Evolutionary conservation across 2,329 filamentous ascomycete species (phyloP).

Genomic region (Chaetoscypha palmicola): DNA sequence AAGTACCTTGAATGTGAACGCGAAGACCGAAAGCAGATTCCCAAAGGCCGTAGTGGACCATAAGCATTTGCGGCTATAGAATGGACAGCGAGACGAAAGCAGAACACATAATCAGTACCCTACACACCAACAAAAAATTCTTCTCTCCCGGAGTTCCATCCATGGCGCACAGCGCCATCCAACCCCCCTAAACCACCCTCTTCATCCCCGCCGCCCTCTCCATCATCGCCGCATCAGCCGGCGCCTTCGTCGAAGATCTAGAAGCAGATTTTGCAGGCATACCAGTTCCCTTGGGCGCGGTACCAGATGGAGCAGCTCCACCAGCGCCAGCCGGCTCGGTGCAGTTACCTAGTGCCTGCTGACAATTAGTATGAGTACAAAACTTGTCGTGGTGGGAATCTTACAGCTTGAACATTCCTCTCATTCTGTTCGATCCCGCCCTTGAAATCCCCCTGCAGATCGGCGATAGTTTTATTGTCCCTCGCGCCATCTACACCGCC

Average conservation of each 20-base stretch:
- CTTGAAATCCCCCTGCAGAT: constrained; percentile 17
- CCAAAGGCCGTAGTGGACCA: too few species aligned
- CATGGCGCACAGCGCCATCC: not conserved
- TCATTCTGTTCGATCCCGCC: constrained; percentile 21
- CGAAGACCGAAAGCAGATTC: too few species aligned
- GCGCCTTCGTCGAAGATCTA: not conserved
- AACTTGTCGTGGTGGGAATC: too few species aligned
- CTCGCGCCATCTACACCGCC: constrained; percentile 1
- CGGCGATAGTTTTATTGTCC: constrained; percentile 15
- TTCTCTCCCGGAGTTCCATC: not conserved
- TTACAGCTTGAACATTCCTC: constrained; percentile 20
- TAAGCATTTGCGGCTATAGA: too few species aligned
- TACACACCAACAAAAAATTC: not conserved
- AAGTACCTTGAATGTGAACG: too few species aligned
- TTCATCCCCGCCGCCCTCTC: not conserved
- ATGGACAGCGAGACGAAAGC: too few species aligned
- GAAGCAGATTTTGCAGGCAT: not conserved
- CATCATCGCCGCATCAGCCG: not conserved
- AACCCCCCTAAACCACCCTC: too few species aligned
- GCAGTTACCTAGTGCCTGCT: not conserved
- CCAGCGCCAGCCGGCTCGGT: not conserved
- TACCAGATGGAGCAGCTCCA: not conserved
- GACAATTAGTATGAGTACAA: not conserved
- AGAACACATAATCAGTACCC: too few species aligned
- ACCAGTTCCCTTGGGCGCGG: not conserved